Percentiles rank a stretch among this genome's conserved stretches.
Conservation (phyloP, 129 eudicot species). For the sunflower (Helianthus annuus) region HanXRQr2.0-SUNRISE NC_035439.2:87842721-87843220, state of each 20-base stretch:
- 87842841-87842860: conserved; percentile 46
- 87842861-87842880: conserved; percentile 61
- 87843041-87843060: conserved; percentile 28
- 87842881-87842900: conserved; percentile 42
- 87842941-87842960: conserved; percentile 62
- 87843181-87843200: background rate
- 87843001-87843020: conserved; percentile 55
- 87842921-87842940: conserved; percentile 49
- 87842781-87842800: background rate
- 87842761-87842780: no score
- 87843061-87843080: conserved; percentile 29
- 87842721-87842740: no score
- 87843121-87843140: conserved; percentile 30
- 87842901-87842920: conserved; percentile 53
- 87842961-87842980: conserved; percentile 61
- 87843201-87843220: background rate
- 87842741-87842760: no score
- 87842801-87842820: background rate
- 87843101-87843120: conserved; percentile 35
- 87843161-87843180: conserved; percentile 32
- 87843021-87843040: conserved; percentile 53
- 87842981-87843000: conserved; percentile 53
- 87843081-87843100: conserved; percentile 26
- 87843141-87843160: conserved; percentile 15
- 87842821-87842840: background rate